Base-by-base conservation (phyloP, 2,329 filamentous ascomycete species). In the Fusarium sp. region DNA sequence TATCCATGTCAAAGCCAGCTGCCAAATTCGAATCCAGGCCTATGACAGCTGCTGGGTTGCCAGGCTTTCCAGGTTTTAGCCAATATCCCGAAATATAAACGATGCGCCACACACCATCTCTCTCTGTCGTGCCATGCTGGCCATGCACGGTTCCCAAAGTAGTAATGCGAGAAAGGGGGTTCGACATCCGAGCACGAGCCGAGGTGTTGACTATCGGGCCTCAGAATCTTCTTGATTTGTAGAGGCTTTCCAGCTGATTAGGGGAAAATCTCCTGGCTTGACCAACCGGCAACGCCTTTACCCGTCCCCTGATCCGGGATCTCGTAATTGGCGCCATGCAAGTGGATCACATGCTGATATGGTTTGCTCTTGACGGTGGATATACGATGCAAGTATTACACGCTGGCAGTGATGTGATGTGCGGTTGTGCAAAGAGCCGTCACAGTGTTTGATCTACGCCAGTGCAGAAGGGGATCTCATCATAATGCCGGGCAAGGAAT, bases 311-410 rank as follows among this genome's bases (percentile, higher is more conserved):
- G 66, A 55, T 31, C 54, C 37, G 41, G 41, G 45, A 33, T 63
- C 43, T 58, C 45, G 46, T 53, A 56, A 71, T 73, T 73, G 69
- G 67, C 60, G 64, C 67, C 71, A 63, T 59, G 55, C 64, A 55
- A 58, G 65, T 71, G 67, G 65, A 67, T 72, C 67, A 71, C 67
- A 73, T 69, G 69, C 46, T 58, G 56, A 52, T 60, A 52, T 51
- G 52, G 14, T 25, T 29, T 47, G 31, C 42, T 48, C 50, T 45
- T 49, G 27, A 25, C 36, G 48, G 65, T 42, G 51, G 41, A 41
- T 66, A 53, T 53, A 41, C 29, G 40, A 55, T 57, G 50, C n/a
- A 45, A 42, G 40, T 42, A 58, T 47, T 27, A 35, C 27, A 31
- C 39, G 47, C 48, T 52, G 35, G n/a, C 20, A 46, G 45, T 35